Conservation (phyloP, 345 rosid genomes). For the Fremontodendron californicum region DNA sequence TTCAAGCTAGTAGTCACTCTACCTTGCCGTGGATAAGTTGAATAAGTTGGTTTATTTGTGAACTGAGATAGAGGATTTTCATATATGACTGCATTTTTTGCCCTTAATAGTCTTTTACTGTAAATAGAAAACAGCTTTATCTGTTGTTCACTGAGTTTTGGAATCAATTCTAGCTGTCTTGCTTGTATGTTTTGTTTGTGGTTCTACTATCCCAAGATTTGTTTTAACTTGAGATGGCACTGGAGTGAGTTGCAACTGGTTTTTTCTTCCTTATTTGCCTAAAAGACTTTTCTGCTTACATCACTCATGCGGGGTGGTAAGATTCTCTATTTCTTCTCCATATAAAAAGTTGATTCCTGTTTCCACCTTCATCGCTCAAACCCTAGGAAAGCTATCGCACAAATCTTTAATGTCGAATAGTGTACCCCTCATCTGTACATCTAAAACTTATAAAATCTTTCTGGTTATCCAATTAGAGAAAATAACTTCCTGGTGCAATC, state of each 20-base stretch:
- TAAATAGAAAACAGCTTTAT: not conserved
- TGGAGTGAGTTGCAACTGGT: not conserved
- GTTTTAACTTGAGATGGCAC: not conserved
- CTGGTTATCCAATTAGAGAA: not conserved
- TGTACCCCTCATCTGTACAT: not conserved
- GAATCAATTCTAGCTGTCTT: not conserved
- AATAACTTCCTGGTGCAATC: not conserved
- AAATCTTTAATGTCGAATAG: not conserved
- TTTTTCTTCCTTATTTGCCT: not conserved
- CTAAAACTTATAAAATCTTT: not conserved
- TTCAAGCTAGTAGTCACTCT: not conserved
- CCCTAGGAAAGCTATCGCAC: not conserved
- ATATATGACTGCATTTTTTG: not conserved
- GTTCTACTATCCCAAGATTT: not conserved
- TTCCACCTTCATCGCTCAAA: not conserved
- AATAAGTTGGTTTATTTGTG: not conserved
- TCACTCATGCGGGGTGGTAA: not conserved
- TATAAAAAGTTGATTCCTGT: not conserved
- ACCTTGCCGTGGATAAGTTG: not conserved
- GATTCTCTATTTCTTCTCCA: not conserved
- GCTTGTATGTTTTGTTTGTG: not conserved
- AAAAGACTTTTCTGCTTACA: not conserved
- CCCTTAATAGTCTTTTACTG: not conserved
- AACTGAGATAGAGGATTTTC: not conserved
- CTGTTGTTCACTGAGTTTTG: not conserved